Percentiles rank a stretch among this genome's conserved stretches.
Conservation (phyloP, 1,139 yeast species). For the Pichia sp. region DNA sequence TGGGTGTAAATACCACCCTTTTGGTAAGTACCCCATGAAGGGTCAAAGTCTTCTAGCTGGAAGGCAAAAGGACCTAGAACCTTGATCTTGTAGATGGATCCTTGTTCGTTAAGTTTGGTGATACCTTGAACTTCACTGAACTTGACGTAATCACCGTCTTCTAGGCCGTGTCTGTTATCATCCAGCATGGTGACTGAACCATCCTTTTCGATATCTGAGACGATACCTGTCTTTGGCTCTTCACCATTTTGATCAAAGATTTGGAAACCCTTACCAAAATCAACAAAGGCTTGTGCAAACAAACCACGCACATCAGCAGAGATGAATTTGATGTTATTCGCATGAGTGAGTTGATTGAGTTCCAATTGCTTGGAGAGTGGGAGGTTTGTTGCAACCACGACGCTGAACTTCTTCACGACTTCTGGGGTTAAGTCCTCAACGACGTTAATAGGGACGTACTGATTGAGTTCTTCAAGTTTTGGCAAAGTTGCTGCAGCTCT, state of each 20-base stretch:
- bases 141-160: conserved; percentile 86
- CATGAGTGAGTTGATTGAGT: conserved; percentile 71
- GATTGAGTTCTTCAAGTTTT: conserved; percentile 73
- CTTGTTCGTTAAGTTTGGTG: conserved; percentile 53
- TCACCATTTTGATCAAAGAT: conserved; percentile 87
- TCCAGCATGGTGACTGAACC: conserved; percentile 92
- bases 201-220: conserved; percentile 78
- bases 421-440: conserved; percentile 46
- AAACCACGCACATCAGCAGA: conserved; percentile 80
- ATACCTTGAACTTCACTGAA: conserved; percentile 83
- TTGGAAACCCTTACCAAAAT: conserved; percentile 75
- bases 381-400: conserved; percentile 76
- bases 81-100: conserved; percentile 63
- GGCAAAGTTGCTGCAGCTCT: conserved; percentile 66
- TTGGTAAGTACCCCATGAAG: conserved; percentile 52
- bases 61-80: conserved; percentile 94
- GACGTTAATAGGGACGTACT: conserved; percentile 83
- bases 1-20: conserved; percentile 91
- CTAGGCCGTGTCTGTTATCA: conserved; percentile 87
- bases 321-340: conserved; percentile 68
- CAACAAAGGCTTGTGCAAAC: conserved; percentile 85
- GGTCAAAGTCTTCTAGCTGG: conserved; percentile 49
- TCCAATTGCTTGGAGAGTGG: conserved; percentile 67
- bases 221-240: conserved; percentile 81
- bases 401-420: conserved; percentile 56